Evolutionary conservation across 352 stramenopile species (phyloP).

Genomic region (Globisporangium heterothallicum): DNA sequence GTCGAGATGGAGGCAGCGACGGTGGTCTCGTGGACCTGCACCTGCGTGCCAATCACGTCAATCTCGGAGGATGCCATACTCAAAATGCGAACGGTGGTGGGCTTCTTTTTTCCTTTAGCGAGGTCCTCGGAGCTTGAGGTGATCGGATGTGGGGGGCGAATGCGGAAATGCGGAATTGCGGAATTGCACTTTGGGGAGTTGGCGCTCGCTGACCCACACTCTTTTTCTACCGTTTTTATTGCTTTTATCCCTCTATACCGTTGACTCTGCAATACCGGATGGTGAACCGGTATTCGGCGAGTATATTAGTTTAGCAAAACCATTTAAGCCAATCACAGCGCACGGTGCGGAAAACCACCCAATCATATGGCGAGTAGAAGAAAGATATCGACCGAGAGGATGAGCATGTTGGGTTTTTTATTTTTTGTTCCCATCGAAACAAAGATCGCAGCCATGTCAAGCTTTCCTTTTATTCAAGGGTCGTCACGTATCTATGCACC

Average conservation of each 20-base stretch:
- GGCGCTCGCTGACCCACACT: not conserved
- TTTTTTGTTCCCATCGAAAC: no score
- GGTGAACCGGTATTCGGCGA: no score
- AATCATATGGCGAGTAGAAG: not conserved
- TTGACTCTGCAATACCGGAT: no score
- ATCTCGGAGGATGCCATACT: not conserved
- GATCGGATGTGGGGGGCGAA: no score
- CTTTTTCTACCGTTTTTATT: not conserved
- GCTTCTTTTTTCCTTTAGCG: no score
- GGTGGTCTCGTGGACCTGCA: not conserved
- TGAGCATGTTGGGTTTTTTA: no score
- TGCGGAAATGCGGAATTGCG: constrained; percentile 9
- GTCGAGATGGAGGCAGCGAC: not conserved
- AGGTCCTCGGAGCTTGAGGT: no score
- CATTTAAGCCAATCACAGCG: not conserved
- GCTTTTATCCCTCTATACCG: not conserved
- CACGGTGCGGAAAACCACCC: not conserved
- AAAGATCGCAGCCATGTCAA: not conserved
- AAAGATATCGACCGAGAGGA: not conserved
- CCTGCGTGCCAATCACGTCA: not conserved
- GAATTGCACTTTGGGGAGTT: constrained; percentile 11
- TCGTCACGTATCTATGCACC: no score
- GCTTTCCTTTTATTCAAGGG: no score
- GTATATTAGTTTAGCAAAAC: not conserved
- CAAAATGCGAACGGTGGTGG: not conserved